Base-by-base conservation (phyloP, 176 grass and related monocot species). In the Ensete glaucum region DNA sequence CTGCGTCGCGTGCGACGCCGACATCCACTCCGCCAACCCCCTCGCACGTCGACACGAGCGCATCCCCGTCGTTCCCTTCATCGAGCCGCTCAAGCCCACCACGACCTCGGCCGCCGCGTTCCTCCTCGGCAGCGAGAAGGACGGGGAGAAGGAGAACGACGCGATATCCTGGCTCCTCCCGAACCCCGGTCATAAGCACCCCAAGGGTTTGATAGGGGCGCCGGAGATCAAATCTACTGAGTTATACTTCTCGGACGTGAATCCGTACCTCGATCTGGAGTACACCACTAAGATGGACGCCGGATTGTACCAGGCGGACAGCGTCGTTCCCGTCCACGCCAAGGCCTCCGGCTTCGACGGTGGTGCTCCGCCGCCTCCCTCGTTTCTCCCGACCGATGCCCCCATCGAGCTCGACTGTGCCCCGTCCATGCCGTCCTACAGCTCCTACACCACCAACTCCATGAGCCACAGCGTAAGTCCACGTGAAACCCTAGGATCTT, bases 21-120 rank as follows among this genome's bases (percentile, higher is more conserved):
- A 77, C n/a, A 80, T 88, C 65, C 92, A 92, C 86, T 88, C 89
- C 15, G 73, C 89, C 51, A 92, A 92, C 78, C 80, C 78, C 49
- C 85, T 96, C 0, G 89, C 89, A 1, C 49, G 71, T 78, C 79
- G 87, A 71, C 89, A 89, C 71, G 84, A 84, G 23, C 72, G 85
- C 3, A 54, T 83, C 26, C 89, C 87, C 15, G 9, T 72, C 70
- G 51, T 72, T 2, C 51, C 70, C 11, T 72, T 72, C 51, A 51
- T 72, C 70, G 70, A 72, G 50, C 70, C 70, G n/a, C 70, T 72
- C 51, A 54, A 72, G 70, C 64, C 64, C 24, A 24, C 70, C 19
- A 2, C 70, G 9, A 50, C 69, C 1, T 14, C 50, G 65, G 65
- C 65, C 1, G 51, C 51, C 51, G 70, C 34, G 9, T 52, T 52